phyloP scores from a whole-genome alignment of 495 filamentous ascomycete species.

The Neurospora africana region DNA sequence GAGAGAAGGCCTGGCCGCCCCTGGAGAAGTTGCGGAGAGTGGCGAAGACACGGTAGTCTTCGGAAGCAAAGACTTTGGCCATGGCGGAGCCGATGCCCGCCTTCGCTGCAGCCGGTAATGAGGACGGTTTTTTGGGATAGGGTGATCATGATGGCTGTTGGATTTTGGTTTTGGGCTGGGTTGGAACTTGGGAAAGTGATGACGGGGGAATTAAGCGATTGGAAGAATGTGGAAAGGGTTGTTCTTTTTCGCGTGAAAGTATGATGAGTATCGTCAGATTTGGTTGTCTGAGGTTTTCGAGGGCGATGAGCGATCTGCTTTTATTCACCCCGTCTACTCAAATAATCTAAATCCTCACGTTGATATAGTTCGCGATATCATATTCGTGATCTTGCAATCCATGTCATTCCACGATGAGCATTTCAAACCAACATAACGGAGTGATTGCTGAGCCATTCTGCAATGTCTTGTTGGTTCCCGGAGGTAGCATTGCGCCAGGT shows the following conservation, averaged over 20 bases:
- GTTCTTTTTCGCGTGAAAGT: background rate
- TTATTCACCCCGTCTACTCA: background rate
- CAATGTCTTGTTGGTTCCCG: background rate
- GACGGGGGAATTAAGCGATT: too few relatives aligned
- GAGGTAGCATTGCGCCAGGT: background rate
- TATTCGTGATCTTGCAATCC: background rate
- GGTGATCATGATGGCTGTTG: background rate
- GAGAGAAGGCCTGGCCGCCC: constrained; percentile 25
- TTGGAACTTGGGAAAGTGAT: background rate
- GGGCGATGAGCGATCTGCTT: background rate
- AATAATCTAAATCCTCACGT: background rate
- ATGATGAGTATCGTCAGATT: background rate
- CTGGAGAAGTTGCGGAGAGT: constrained; percentile 38
- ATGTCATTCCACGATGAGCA: background rate
- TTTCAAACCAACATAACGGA: background rate
- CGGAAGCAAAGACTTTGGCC: constrained; percentile 33
- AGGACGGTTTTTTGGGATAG: constrained; percentile 12
- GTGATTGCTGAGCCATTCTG: background rate
- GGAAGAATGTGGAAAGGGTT: background rate
- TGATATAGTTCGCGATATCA: background rate
- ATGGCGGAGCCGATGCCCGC: constrained; percentile 47
- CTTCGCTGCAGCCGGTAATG: constrained; percentile 40
- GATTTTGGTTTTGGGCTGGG: background rate
- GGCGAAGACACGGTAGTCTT: constrained; percentile 46
- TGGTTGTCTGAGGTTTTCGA: background rate